A percentile compares a stretch with the other conserved stretches of the same genome.
phyloP scores from a whole-genome alignment of 257 asterid genomes.

The Sherardia arvensis region DNA sequence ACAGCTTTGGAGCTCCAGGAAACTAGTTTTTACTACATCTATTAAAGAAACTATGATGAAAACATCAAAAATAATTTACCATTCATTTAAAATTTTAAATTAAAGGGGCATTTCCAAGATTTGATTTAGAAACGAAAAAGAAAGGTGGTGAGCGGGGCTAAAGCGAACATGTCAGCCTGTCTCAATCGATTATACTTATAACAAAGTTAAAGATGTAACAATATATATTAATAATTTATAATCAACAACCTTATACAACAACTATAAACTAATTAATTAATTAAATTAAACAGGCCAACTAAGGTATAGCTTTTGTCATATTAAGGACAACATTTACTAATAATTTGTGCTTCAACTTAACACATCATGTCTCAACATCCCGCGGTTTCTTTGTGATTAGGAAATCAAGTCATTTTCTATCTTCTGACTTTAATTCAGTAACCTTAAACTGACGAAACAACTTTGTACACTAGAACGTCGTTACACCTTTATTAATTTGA shows the following conservation, averaged over 20 bases:
- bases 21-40: neutral
- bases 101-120: neutral
- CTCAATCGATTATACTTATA: constrained; percentile 8
- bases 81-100: no score
- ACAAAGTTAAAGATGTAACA: constrained; percentile 7
- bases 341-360: neutral
- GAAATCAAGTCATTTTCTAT: constrained; percentile 2
- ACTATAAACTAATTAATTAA: neutral
- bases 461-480: neutral
- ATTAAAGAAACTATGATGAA: neutral
- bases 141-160: constrained; percentile 2
- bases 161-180: constrained; percentile 16
- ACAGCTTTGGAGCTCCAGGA: no score
- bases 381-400: neutral
- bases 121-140: neutral
- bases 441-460: neutral
- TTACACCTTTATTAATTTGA: neutral
- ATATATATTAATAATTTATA: constrained; percentile 4
- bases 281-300: constrained; percentile 11
- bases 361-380: neutral
- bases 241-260: constrained; percentile 18
- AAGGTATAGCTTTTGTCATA: constrained; percentile 1
- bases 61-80: neutral
- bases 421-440: neutral
- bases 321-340: neutral